A percentile compares a stretch with the other conserved stretches of the same genome.
phyloP scores from a whole-genome alignment of 2,329 filamentous ascomycete genomes.

The Aspergillus pseudoviridinutans region DNA sequence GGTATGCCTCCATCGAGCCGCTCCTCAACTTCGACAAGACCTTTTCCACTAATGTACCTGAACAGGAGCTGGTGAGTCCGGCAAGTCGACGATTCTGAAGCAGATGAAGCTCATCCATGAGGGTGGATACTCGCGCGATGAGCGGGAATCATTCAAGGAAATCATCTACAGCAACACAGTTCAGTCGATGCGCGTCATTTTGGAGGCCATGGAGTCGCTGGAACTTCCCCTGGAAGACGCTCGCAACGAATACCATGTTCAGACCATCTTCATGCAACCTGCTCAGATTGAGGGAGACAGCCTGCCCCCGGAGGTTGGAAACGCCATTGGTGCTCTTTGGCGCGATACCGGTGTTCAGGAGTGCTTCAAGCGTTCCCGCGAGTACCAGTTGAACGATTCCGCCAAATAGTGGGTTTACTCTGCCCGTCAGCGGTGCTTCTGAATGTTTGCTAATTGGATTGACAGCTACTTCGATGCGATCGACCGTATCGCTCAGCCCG shows the following conservation, averaged over 20 bases:
- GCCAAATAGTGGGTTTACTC: slow-evolving; percentile 77
- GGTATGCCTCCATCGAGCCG: slow-evolving; percentile 56
- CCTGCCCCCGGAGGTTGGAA: slow-evolving; percentile 88
- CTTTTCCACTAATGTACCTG: slow-evolving; percentile 2
- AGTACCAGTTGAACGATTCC: slow-evolving; percentile 95
- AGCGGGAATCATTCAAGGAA: slow-evolving; percentile 66
- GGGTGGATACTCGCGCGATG: slow-evolving; percentile 94
- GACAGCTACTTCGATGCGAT: slow-evolving; percentile 92
- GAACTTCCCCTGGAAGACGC: slow-evolving; percentile 84
- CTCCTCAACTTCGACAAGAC: not conserved
- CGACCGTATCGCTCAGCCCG: slow-evolving; percentile 80
- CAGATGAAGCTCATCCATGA: slow-evolving; percentile 99
- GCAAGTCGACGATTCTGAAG: slow-evolving; percentile 91
- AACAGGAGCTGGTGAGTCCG: slow-evolving; percentile 92
- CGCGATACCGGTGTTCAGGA: slow-evolving; percentile 88
- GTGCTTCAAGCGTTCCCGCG: slow-evolving; percentile 91
- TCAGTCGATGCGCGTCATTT: slow-evolving; percentile 66
- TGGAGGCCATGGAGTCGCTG: slow-evolving; percentile 65
- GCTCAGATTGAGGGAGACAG: slow-evolving; percentile 95
- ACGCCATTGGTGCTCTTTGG: slow-evolving; percentile 88
- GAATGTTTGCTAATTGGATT: slow-evolving; percentile 29
- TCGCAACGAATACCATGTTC: slow-evolving; percentile 92
- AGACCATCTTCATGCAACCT: slow-evolving; percentile 98
- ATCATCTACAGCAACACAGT: slow-evolving; percentile 71
- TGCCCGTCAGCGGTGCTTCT: not conserved